These are phyloP conservation scores for Gloeopeniophorella convolvens DNA, from an alignment of 768 basidiomycete genomes.

Conservation along the genomic window DNA sequence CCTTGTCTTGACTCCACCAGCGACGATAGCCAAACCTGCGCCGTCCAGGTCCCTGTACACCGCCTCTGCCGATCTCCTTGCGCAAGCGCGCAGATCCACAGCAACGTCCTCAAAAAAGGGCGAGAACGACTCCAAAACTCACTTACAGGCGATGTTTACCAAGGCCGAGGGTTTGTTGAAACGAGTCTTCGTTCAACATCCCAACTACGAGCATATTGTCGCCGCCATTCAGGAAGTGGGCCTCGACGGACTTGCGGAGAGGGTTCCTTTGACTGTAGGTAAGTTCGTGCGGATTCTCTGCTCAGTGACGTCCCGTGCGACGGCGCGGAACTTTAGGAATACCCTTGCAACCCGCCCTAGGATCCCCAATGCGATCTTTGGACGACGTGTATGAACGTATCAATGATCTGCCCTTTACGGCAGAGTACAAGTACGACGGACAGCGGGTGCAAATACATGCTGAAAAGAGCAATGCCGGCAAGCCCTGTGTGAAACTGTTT, in stretches of 20 bases:
- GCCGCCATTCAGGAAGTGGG: conserved; percentile 53
- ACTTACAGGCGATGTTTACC: conserved; percentile 38
- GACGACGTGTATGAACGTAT: conserved; percentile 76
- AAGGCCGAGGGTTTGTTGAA: conserved; percentile 60
- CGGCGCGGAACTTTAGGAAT: conserved; percentile 43
- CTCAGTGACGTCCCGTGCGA: conserved; percentile 7
- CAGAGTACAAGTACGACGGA: conserved; percentile 91
- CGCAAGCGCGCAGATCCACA: conserved; percentile 22
- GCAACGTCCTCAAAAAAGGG: conserved; percentile 28
- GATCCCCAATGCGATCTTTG: conserved; percentile 79
- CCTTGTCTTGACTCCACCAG: conserved; percentile 52
- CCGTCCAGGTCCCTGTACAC: conserved; percentile 26
- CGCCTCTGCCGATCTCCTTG: conserved; percentile 29
- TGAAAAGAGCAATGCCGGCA: conserved; percentile 26
- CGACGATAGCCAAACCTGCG: conserved; percentile 22
- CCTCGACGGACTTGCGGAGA: conserved; percentile 49
- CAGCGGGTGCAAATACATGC: conserved; percentile 81
- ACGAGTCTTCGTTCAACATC: conserved; percentile 71
- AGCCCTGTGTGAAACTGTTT: conserved; percentile 56
- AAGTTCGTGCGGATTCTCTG: conserved; percentile 23
- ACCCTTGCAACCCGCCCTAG: conserved; percentile 81
- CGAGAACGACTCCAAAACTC: conserved; percentile 28
- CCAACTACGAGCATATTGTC: conserved; percentile 67
- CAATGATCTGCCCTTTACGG: conserved; percentile 59
- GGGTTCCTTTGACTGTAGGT: conserved; percentile 69